Percentiles rank a stretch among this genome's conserved stretches.
Conservation (phyloP, 2,329 filamentous ascomycete species). For the Exophiala oligosperma region DNA sequence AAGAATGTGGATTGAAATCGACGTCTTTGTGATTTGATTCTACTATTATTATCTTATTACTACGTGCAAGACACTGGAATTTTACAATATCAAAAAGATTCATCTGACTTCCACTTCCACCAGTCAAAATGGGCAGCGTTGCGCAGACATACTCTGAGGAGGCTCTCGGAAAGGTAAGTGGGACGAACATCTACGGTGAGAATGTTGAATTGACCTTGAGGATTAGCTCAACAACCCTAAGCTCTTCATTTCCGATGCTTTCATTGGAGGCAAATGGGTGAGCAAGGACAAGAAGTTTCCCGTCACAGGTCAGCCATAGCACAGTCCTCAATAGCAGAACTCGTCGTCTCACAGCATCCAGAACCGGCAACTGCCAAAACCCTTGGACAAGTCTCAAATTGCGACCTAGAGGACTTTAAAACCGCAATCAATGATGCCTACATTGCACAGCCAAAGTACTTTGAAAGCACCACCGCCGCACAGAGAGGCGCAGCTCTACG, state of each 20-base stretch:
- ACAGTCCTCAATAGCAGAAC: neutral
- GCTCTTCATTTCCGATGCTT: slow-evolving; percentile 14
- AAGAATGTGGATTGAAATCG: too few species aligned
- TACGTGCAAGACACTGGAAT: neutral
- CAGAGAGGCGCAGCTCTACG: slow-evolving; percentile 48
- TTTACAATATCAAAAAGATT: neutral
- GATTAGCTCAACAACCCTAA: slow-evolving; percentile 2
- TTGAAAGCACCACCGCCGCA: slow-evolving; percentile 33
- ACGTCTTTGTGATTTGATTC: too few species aligned
- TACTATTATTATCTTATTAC: too few species aligned
- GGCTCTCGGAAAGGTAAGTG: neutral
- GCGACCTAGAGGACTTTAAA: slow-evolving; percentile 25
- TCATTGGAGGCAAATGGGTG: slow-evolving; percentile 11
- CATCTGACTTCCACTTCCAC: neutral
- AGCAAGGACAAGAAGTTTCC: slow-evolving; percentile 6
- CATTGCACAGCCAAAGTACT: slow-evolving; percentile 37
- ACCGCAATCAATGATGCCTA: slow-evolving; percentile 26
- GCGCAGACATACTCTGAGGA: neutral
- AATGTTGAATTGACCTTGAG: too few species aligned
- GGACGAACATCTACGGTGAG: too few species aligned
- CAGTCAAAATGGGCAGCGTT: slow-evolving; percentile 8
- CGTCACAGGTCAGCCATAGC: slow-evolving; percentile 3
- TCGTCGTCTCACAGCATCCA: neutral
- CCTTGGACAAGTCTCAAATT: slow-evolving; percentile 27
- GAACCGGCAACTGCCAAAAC: slow-evolving; percentile 26